A percentile compares a stretch with the other conserved stretches of the same genome.
These are phyloP conservation scores for Aspergillus neoniger DNA, from an alignment of 2,329 filamentous ascomycete genomes.

Conservation along the genomic window DNA sequence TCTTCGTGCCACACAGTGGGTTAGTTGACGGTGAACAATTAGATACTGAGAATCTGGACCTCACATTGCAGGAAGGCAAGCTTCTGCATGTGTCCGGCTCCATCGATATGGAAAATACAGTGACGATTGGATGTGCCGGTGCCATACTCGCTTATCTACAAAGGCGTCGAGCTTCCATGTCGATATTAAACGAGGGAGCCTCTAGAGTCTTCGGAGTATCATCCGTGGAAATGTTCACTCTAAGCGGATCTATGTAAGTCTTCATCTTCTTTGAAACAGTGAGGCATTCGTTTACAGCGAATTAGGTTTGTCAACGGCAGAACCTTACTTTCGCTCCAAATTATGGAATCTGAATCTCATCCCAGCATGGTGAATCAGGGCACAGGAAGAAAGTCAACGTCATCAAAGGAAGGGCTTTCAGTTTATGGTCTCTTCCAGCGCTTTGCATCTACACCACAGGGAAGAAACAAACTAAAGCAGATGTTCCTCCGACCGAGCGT, in stretches of 20 bases:
- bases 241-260: constrained; percentile 62
- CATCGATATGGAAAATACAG: constrained; percentile 71
- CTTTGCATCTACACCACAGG: constrained; percentile 76
- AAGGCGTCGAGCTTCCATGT: constrained; percentile 64
- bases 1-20: constrained; percentile 64
- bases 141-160: constrained; percentile 79
- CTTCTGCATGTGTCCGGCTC: constrained; percentile 68
- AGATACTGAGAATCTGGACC: constrained; percentile 43
- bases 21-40: constrained; percentile 46
- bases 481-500: constrained; percentile 78
- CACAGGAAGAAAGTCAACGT: constrained; percentile 60
- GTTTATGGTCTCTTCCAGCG: constrained; percentile 80
- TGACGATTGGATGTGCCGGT: constrained; percentile 83
- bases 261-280: background rate
- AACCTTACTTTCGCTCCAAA: constrained; percentile 78
- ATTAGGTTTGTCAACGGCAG: constrained; percentile 79
- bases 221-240: constrained; percentile 72
- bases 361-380: constrained; percentile 79
- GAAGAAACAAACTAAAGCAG: constrained; percentile 71
- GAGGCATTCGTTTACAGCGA: constrained; percentile 21
- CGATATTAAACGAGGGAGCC: constrained; percentile 61
- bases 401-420: constrained; percentile 77
- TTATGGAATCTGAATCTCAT: constrained; percentile 79
- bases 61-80: constrained; percentile 62
- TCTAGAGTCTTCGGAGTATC: constrained; percentile 62